These are phyloP conservation scores for Exidia glandulosa DNA, from an alignment of 768 basidiomycete genomes.

Conservation along the genomic window DNA sequence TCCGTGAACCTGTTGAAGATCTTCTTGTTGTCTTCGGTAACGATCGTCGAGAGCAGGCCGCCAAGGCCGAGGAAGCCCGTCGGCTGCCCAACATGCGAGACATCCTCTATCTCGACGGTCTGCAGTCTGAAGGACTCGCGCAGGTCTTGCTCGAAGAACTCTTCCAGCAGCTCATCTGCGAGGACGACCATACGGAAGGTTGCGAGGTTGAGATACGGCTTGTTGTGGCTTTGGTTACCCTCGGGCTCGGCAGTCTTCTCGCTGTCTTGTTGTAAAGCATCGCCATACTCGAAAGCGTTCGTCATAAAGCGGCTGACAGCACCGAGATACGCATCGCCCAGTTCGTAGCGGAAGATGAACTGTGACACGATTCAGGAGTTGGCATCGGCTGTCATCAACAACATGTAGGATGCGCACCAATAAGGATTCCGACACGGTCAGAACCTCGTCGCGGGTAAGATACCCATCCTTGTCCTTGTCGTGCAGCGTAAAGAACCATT, in stretches of 20 bases:
- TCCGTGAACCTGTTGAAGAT: slow-evolving; percentile 90
- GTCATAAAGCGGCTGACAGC: slow-evolving; percentile 96
- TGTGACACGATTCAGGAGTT: slow-evolving; percentile 19
- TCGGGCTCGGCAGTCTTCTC: slow-evolving; percentile 13
- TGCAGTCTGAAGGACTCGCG: slow-evolving; percentile 79
- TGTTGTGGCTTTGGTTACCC: slow-evolving; percentile 34
- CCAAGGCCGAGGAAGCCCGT: slow-evolving; percentile 47
- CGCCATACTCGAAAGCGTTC: slow-evolving; percentile 96
- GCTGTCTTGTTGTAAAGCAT: slow-evolving; percentile 64
- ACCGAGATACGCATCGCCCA: slow-evolving; percentile 92
- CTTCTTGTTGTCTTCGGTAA: slow-evolving; percentile 86
- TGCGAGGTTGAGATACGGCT: slow-evolving; percentile 86
- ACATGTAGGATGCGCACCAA: slow-evolving; percentile 44
- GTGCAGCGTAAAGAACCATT: slow-evolving; percentile 96
- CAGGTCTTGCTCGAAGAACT: slow-evolving; percentile 91
- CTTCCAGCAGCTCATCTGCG: slow-evolving; percentile 91
- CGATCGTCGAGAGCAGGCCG: slow-evolving; percentile 81
- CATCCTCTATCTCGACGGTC: slow-evolving; percentile 41
- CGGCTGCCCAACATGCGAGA: slow-evolving; percentile 26
- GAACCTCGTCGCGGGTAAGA: slow-evolving; percentile 90
- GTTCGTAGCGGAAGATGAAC: slow-evolving; percentile 97
- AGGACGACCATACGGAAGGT: slow-evolving; percentile 99
- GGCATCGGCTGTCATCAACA: slow-evolving; percentile 1
- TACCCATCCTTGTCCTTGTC: slow-evolving; percentile 95
- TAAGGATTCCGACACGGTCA: slow-evolving; percentile 89